Evolutionary conservation across 1,284 basidiomycete genomes (phyloP).

Genomic region (Lignosus rhinocerotis): DNA sequence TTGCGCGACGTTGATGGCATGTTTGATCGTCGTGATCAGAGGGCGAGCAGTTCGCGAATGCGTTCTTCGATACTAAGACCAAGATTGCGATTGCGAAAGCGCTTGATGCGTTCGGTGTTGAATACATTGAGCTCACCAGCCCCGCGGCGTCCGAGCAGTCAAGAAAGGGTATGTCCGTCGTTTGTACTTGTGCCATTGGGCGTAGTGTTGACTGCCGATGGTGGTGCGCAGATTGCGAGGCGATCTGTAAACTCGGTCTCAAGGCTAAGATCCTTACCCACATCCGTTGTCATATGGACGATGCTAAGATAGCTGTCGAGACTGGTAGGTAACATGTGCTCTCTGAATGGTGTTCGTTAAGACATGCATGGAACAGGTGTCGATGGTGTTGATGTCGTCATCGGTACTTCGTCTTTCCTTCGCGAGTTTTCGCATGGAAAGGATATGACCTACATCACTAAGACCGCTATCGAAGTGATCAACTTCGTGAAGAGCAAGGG

Average conservation of each 20-base stretch:
- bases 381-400: constrained; percentile 99
- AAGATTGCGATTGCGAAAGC: constrained; percentile 99
- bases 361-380: constrained; percentile 59
- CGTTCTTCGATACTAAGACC: constrained; percentile 99
- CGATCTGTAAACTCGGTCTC: constrained; percentile 98
- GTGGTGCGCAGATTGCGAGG: constrained; percentile 84
- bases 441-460: constrained; percentile 99
- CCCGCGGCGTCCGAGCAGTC: constrained; percentile 98
- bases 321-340: constrained; percentile 65
- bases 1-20: constrained; percentile 10
- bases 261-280: constrained; percentile 98
- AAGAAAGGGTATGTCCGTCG: constrained; percentile 42
- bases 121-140: constrained; percentile 99
- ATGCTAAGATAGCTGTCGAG: constrained; percentile 97
- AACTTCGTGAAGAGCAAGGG: constrained; percentile 99
- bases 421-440: constrained; percentile 99
- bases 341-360: neutral
- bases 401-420: constrained; percentile 98
- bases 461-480: constrained; percentile 98
- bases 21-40: constrained; percentile 49
- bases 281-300: constrained; percentile 99
- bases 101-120: constrained; percentile 96
- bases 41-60: constrained; percentile 99
- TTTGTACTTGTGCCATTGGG: neutral
- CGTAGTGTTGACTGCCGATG: constrained; percentile 3